phyloP scores from a whole-genome alignment of 768 basidiomycete genomes.

The Udeniomyces megalosporus region DNA sequence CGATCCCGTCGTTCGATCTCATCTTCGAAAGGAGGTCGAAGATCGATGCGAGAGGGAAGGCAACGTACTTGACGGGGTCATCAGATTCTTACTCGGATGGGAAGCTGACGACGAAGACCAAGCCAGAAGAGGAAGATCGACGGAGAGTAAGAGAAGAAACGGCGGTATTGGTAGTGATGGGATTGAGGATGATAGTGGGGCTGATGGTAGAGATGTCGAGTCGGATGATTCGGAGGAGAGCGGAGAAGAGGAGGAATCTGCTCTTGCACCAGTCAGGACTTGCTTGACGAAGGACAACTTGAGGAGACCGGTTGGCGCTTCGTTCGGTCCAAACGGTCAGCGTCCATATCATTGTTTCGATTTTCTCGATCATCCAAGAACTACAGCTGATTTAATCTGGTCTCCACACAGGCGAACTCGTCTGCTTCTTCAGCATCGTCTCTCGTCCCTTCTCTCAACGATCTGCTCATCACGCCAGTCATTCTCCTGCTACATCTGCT shows the following conservation, averaged over 20 bases:
- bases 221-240: conserved; percentile 37
- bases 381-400: neutral
- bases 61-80: conserved; percentile 38
- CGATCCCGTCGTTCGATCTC: conserved; percentile 54
- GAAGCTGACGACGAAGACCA: conserved; percentile 25
- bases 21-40: conserved; percentile 32
- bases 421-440: conserved; percentile 52
- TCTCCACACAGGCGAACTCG: conserved; percentile 48
- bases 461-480: neutral
- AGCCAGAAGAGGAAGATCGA: conserved; percentile 25
- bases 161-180: no score
- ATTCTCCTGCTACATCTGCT: no score
- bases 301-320: conserved; percentile 72
- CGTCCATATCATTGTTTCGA: neutral
- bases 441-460: conserved; percentile 14
- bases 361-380: neutral
- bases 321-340: conserved; percentile 75
- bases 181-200: conserved; percentile 30
- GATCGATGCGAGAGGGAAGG: neutral
- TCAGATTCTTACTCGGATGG: conserved; percentile 52
- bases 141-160: no score
- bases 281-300: conserved; percentile 56
- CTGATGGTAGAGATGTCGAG: conserved; percentile 42
- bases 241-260: conserved; percentile 22
- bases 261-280: conserved; percentile 34